Base-by-base conservation (phyloP, 768 basidiomycete species). In the Galerina marginata region DNA sequence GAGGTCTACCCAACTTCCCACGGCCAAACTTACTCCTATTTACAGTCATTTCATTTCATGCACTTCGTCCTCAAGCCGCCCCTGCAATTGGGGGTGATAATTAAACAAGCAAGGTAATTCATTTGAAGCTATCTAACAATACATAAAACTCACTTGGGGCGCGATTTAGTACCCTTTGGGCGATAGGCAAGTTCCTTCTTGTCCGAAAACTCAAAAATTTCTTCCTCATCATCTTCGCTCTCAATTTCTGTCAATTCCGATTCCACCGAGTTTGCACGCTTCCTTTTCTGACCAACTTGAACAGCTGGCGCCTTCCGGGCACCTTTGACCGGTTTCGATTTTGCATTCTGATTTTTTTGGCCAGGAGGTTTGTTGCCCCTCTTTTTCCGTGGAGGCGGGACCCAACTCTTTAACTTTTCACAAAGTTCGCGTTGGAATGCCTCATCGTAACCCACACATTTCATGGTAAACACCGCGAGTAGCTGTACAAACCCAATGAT, bases 361-460 rank as follows among this genome's bases (percentile, higher is more conserved):
- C 36, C 26, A 11, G 26, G n/a, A 15, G 40, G 45, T 50, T 51
- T 43, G 50, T 61, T 26, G 29, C 23, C 53, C 15, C 15, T 36
- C 25, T n/a, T n/a, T 42, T 50, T 29, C 29, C 48, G 45, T 5
- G 54, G 38, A 7, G 63, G 60, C 6, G 63, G 61, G 1, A 54
- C 45, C 58, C 63, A 67, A 3, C 40, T 48, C 2, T 51, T 25
- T 25, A 53, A 63, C 48, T 46, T 40, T 42, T 55, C 57, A 20
- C 26, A 40, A 26, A 70, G 23, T 7, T 58, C 43, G 6, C 16
- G 54, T 42, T 65, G 64, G 33, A 70, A 68, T 0, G 38, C 36
- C 10, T 53, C 50, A 42, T 70, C 69, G 20, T 68, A 70, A 6
- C 59, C 65, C 10, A 64, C 56, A 56, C 69, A 70, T 44, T 63